phyloP scores from a whole-genome alignment of 2,329 filamentous ascomycete species.

The Alternaria brassicicola region DNA sequence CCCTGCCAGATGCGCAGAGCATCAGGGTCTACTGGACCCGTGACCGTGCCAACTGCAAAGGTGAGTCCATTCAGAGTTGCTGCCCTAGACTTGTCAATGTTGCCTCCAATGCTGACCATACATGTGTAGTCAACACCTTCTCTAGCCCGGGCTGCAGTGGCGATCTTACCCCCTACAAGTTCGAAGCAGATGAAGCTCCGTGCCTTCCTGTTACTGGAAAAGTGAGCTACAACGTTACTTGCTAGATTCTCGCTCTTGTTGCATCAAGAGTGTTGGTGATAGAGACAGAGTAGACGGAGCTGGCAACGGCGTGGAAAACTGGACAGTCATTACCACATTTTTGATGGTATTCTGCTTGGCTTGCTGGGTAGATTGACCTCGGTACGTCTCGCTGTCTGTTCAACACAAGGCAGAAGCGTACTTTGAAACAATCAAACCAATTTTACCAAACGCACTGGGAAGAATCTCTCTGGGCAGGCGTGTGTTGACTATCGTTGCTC shows the following conservation, averaged over 20 bases:
- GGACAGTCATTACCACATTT: neutral
- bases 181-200: neutral
- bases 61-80: neutral
- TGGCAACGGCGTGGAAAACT: neutral
- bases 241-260: neutral
- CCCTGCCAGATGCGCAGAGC: neutral
- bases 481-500: neutral
- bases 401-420: neutral
- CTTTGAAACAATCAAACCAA: neutral
- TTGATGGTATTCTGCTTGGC: neutral
- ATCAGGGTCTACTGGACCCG: neutral
- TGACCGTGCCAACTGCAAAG: neutral
- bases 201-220: neutral
- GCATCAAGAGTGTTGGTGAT: fast-evolving
- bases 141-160: neutral
- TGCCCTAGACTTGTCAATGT: too few relatives aligned
- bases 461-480: neutral
- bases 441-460: neutral
- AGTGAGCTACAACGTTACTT: neutral
- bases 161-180: neutral
- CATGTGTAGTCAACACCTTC: neutral
- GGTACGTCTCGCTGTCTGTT: neutral
- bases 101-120: neutral
- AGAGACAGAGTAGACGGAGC: neutral
- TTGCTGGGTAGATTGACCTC: neutral